Percentiles rank a stretch among this genome's conserved stretches.
Conservation (phyloP, 768 basidiomycete genomes). For the Lactarius tabidus region DNA sequence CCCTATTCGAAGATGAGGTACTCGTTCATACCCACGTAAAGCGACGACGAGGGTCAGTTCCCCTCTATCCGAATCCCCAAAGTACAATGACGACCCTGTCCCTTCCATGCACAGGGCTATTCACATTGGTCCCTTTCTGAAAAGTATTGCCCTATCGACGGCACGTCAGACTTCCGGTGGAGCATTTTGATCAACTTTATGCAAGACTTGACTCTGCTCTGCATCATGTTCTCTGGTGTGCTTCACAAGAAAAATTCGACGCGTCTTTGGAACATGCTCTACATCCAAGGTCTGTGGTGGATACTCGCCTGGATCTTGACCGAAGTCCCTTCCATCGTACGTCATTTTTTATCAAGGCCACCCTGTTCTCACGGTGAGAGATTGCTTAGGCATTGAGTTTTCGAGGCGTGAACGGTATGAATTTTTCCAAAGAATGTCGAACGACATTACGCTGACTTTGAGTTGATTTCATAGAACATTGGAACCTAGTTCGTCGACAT, state of each 20-base stretch:
- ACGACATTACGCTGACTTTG: neutral
- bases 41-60: constrained; percentile 10
- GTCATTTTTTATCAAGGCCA: neutral
- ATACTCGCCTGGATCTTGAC: constrained; percentile 11
- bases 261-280: constrained; percentile 16
- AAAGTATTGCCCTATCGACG: neutral
- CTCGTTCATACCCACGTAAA: neutral
- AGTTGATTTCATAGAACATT: neutral
- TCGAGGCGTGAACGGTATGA: constrained; percentile 8
- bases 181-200: constrained; percentile 16
- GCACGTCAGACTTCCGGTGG: constrained; percentile 13
- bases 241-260: constrained; percentile 18
- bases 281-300: constrained; percentile 13
- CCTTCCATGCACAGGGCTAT: neutral
- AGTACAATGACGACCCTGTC: neutral
- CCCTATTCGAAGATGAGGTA: neutral
- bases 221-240: constrained; percentile 21
- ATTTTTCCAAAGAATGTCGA: neutral
- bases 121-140: neutral
- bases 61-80: neutral
- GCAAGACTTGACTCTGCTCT: constrained; percentile 14
- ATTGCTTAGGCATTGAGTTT: constrained; percentile 6
- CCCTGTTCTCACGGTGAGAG: neutral
- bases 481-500: constrained; percentile 16
- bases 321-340: constrained; percentile 11